Conservation (phyloP, 805 yeast genomes). For the Millerago galiae region DNA sequence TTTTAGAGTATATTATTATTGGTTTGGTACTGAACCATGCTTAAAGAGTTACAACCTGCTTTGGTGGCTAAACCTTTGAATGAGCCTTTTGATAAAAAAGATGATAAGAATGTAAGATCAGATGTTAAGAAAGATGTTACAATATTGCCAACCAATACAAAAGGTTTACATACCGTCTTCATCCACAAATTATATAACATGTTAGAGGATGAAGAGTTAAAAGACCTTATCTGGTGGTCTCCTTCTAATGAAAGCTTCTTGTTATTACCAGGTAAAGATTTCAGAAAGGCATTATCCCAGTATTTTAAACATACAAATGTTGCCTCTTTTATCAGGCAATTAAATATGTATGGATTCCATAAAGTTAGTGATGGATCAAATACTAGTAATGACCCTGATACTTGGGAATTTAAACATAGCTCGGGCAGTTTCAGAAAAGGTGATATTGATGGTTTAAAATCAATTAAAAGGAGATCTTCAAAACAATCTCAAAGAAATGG, state of each 20-base stretch:
- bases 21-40: background rate
- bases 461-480: slow-evolving; percentile 73
- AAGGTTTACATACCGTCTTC: slow-evolving; percentile 47
- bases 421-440: slow-evolving; percentile 77
- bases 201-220: slow-evolving; percentile 70
- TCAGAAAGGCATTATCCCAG: slow-evolving; percentile 58
- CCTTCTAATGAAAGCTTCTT: slow-evolving; percentile 63
- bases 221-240: slow-evolving; percentile 85
- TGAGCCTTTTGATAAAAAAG: background rate
- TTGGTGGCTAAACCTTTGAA: background rate
- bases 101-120: background rate
- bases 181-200: slow-evolving; percentile 87
- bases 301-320: slow-evolving; percentile 79
- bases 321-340: slow-evolving; percentile 71
- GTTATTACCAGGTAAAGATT: slow-evolving; percentile 81
- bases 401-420: slow-evolving; percentile 88
- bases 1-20: no score
- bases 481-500: slow-evolving; percentile 22
- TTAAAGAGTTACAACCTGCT: background rate
- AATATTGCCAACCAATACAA: slow-evolving; percentile 18
- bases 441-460: slow-evolving; percentile 62
- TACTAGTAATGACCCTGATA: slow-evolving; percentile 10
- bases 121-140: slow-evolving; percentile 12
- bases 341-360: slow-evolving; percentile 80
- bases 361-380: slow-evolving; percentile 39